phyloP scores from a whole-genome alignment of 2,329 filamentous ascomycete genomes.

The Claviceps pazoutovae region DNA sequence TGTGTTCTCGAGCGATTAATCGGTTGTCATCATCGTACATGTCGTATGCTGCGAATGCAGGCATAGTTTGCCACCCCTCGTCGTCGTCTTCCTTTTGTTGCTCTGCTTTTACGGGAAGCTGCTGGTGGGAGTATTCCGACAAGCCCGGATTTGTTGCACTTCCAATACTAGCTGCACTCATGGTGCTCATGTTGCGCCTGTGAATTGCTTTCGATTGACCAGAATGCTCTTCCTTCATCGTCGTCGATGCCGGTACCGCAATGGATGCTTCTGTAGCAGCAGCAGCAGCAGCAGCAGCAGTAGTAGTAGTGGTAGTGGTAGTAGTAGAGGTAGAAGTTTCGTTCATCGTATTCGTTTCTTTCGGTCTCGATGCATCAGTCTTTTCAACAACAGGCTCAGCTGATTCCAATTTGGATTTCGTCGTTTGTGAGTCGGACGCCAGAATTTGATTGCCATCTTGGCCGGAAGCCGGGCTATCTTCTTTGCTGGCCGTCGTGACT shows the following conservation, averaged over 20 bases:
- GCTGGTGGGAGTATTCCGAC: conserved; percentile 89
- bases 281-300: neutral
- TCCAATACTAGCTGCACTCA: conserved; percentile 18
- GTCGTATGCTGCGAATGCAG: conserved; percentile 80
- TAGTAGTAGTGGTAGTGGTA: neutral
- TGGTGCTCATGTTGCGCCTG: conserved; percentile 25
- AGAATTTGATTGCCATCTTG: neutral
- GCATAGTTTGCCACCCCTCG: conserved; percentile 87
- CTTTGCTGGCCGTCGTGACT: neutral
- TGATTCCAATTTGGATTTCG: neutral
- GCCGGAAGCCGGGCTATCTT: neutral
- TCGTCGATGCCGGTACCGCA: neutral
- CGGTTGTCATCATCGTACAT: conserved; percentile 91
- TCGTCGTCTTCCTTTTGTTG: conserved; percentile 42
- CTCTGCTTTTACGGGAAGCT: conserved; percentile 45
- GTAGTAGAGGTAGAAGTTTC: neutral
- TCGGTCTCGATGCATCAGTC: neutral
- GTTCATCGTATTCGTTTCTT: neutral
- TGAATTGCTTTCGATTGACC: conserved; percentile 10
- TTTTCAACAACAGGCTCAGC: conserved; percentile 1
- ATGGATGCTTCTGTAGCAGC: neutral
- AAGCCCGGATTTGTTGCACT: conserved; percentile 11
- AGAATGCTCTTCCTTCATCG: neutral
- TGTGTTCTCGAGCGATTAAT: conserved; percentile 69
- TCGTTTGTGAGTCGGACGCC: neutral